Percentiles rank a stretch among this genome's conserved stretches.
phyloP scores from a whole-genome alignment of 2,329 filamentous ascomycete species.

The Fusarium sarcochroum region DNA sequence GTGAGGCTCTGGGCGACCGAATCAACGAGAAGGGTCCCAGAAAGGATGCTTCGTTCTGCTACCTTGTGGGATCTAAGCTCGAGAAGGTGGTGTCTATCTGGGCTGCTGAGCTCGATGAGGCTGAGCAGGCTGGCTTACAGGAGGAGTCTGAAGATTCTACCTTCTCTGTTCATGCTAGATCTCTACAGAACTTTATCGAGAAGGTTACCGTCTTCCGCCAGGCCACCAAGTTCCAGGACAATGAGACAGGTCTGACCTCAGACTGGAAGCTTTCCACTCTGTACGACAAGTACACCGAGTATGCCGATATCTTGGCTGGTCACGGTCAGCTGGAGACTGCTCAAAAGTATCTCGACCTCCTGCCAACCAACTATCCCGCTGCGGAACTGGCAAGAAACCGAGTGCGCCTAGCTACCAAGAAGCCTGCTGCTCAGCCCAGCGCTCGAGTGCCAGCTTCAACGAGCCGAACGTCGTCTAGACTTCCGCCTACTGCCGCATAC shows the following conservation, averaged over 20 bases:
- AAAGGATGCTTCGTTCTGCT: conserved; percentile 97
- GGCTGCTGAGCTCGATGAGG: conserved; percentile 89
- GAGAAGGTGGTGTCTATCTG: conserved; percentile 98
- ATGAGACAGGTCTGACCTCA: conserved; percentile 76
- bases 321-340: conserved; percentile 90
- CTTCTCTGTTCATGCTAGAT: conserved; percentile 91
- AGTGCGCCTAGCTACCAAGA: conserved; percentile 84
- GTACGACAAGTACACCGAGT: conserved; percentile 97
- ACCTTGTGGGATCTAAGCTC: conserved; percentile 92
- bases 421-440: conserved; percentile 49
- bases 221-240: conserved; percentile 91
- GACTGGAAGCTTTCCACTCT: conserved; percentile 91
- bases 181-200: conserved; percentile 94
- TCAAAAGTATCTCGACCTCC: conserved; percentile 90
- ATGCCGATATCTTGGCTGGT: conserved; percentile 92
- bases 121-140: conserved; percentile 81
- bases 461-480: conserved; percentile 57
- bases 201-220: conserved; percentile 98
- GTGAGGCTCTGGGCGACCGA: conserved; percentile 93
- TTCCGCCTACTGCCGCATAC: conserved; percentile 61
- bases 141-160: conserved; percentile 79
- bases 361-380: conserved; percentile 86
- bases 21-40: conserved; percentile 82
- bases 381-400: conserved; percentile 90
- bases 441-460: conserved; percentile 48